phyloP scores from a whole-genome alignment of 805 yeast genomes.

The Ogataea populi-albae region DNA sequence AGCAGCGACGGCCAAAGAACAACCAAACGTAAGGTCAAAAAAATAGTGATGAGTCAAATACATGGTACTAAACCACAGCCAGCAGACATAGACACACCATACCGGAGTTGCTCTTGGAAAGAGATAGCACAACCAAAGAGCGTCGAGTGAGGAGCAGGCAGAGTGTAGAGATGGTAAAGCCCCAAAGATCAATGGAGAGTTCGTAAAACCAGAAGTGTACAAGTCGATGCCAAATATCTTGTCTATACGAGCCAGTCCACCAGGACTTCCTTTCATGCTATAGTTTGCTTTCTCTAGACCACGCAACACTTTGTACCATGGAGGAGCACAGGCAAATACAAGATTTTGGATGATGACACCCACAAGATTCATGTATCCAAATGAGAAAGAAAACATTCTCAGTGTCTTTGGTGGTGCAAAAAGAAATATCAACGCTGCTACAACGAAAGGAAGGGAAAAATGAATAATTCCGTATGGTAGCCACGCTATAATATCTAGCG shows the following conservation, averaged over 20 bases:
- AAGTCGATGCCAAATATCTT: slow-evolving; percentile 70
- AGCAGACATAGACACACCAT: slow-evolving; percentile 75
- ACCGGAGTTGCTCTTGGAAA: slow-evolving; percentile 69
- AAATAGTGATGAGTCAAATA: slow-evolving; percentile 96
- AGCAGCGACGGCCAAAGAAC: slow-evolving; percentile 69
- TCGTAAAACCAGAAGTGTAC: slow-evolving; percentile 77
- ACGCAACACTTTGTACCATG: slow-evolving; percentile 87
- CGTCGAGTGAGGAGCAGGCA: slow-evolving; percentile 93
- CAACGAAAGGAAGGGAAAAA: slow-evolving; percentile 86
- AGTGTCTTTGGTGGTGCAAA: slow-evolving; percentile 91
- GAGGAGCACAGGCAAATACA: slow-evolving; percentile 91
- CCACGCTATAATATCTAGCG: slow-evolving; percentile 86
- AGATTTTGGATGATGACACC: slow-evolving; percentile 79
- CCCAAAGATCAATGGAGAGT: slow-evolving; percentile 92
- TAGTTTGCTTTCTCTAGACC: slow-evolving; percentile 90
- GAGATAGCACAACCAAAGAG: slow-evolving; percentile 75
- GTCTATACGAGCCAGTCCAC: slow-evolving; percentile 90
- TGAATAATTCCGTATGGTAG: slow-evolving; percentile 91
- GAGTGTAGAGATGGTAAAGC: slow-evolving; percentile 77
- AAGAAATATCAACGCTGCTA: slow-evolving; percentile 70
- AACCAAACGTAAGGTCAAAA: slow-evolving; percentile 91
- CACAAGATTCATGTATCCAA: slow-evolving; percentile 87
- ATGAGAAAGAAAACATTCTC: slow-evolving; percentile 84
- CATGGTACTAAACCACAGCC: slow-evolving; percentile 99
- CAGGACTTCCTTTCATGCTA: slow-evolving; percentile 90